These are phyloP conservation scores for Xylaria sp. DNA, from an alignment of 2,329 filamentous ascomycete species.

Conservation along the genomic window DNA sequence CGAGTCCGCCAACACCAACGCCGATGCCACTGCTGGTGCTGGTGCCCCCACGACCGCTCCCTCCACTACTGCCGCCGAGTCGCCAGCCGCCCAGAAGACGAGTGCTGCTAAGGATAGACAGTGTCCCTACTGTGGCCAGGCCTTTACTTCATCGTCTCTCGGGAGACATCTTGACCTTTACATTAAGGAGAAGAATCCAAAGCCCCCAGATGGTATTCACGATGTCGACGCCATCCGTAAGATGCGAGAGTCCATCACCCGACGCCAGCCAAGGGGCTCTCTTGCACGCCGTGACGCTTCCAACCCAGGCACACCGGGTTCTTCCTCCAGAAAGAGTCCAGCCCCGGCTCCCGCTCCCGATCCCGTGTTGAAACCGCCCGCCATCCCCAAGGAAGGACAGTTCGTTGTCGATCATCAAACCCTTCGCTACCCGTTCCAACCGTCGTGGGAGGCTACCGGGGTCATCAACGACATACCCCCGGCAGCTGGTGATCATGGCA, in stretches of 20 bases:
- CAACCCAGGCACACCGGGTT: conserved; percentile 62
- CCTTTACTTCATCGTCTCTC: conserved; percentile 91
- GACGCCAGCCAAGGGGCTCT: conserved; percentile 77
- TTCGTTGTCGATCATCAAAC: conserved; percentile 53
- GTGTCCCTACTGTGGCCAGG: conserved; percentile 86
- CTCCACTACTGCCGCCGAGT: conserved; percentile 33
- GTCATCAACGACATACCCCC: conserved; percentile 75
- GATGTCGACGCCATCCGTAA: conserved; percentile 87
- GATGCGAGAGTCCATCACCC: conserved; percentile 82
- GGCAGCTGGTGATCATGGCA: conserved; percentile 51
- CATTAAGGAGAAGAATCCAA: conserved; percentile 92
- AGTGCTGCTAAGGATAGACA: conserved; percentile 79
- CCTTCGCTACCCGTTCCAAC: conserved; percentile 61
- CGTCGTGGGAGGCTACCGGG: conserved; percentile 77
- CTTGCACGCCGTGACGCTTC: conserved; percentile 64
- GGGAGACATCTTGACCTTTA: conserved; percentile 94
- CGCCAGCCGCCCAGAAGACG: conserved; percentile 48
- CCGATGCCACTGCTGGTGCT: background rate
- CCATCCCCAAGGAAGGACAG: conserved; percentile 50
- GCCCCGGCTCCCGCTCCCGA: conserved; percentile 40
- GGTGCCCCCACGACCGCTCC: conserved; percentile 11
- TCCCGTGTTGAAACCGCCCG: conserved; percentile 44
- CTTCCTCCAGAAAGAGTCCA: conserved; percentile 50
- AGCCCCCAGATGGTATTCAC: conserved; percentile 83
- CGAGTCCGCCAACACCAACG: conserved; percentile 7